Conservation (phyloP, 306 rosid species). For the Crataegus laevigata region DNA sequence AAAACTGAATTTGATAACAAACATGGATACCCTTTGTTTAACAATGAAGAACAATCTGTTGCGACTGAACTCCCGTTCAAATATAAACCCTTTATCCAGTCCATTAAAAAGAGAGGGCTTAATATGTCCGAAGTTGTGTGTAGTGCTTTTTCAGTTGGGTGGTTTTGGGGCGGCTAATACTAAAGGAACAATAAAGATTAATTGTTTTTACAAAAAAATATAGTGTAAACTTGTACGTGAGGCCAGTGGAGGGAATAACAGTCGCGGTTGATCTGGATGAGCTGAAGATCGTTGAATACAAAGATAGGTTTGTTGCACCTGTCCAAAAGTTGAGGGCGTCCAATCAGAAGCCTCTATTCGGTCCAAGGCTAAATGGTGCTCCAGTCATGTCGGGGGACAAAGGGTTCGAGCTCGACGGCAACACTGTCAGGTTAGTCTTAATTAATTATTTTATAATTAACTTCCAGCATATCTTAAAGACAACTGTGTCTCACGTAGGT, state of each 20-base stretch:
- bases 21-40: constrained; percentile 13
- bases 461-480: background rate
- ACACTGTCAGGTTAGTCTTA: constrained; percentile 16
- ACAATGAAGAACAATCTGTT: background rate
- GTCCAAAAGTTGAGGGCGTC: constrained; percentile 24
- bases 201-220: constrained; percentile 22
- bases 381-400: background rate
- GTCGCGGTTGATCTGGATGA: constrained; percentile 29
- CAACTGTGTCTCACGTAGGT: background rate
- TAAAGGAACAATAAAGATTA: constrained; percentile 9
- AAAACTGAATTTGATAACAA: background rate
- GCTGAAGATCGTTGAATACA: constrained; percentile 25
- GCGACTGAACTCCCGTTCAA: constrained; percentile 12
- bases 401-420: constrained; percentile 18
- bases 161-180: constrained; percentile 26
- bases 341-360: constrained; percentile 22
- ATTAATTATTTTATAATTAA: no score
- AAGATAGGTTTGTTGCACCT: constrained; percentile 18
- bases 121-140: constrained; percentile 28
- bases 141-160: constrained; percentile 17
- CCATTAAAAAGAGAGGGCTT: constrained; percentile 25
- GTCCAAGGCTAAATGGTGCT: constrained; percentile 14
- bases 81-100: constrained; percentile 13
- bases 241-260: constrained; percentile 33
- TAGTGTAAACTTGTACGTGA: constrained; percentile 25